Base-by-base conservation (phyloP, 768 basidiomycete species). In the Lanmaoa pseudosensibilis region DNA sequence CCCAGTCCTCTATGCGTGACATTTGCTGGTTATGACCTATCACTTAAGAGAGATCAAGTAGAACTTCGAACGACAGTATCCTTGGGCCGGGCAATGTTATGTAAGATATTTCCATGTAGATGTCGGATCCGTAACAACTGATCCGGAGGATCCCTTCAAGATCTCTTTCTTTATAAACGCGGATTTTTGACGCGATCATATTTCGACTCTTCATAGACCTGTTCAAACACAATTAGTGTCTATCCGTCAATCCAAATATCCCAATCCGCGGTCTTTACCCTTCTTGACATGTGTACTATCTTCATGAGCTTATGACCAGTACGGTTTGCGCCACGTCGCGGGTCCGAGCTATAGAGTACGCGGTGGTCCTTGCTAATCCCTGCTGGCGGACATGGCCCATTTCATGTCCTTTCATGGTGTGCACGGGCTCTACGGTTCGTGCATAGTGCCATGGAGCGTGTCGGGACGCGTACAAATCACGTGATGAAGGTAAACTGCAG, bases 401-500 rank as follows among this genome's bases (percentile, higher is more conserved):
- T 8, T 32, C 32, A 12, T 32, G 12, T 15, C 13, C 9, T 33
- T 27, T 27, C 27, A 27, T 27, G 27, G 27, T 27, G 27, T 19
- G 33, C 15, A 25, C 18, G 46, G 27, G 27, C 27, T 30, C 10
- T 23, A 19, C 30, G 36, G 23, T 16, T 21, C 10, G 10, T 48
- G 25, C 25, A 25, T 25, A 25, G 25, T 25, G 25, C 25, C 3
- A 4, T 25, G 25, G 2, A 25, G 25, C 25, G 46, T n/a, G 12
- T 21, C 12, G 3, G 8, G 32, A 49, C 59, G 54, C 34, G 61
- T 19, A 34, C 13, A 18, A 7, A 41, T 56, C 64, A 65, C 65
- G 65, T 65, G 64, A 59, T 41, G n/a, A 51, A 59, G 18, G 37
- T 59, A 19, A 65, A 37, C 25, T n/a, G 27, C 21, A n/a, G n/a